Evolutionary conservation across 805 yeast species (phyloP).

Genomic region (Starmera pachycereana): DNA sequence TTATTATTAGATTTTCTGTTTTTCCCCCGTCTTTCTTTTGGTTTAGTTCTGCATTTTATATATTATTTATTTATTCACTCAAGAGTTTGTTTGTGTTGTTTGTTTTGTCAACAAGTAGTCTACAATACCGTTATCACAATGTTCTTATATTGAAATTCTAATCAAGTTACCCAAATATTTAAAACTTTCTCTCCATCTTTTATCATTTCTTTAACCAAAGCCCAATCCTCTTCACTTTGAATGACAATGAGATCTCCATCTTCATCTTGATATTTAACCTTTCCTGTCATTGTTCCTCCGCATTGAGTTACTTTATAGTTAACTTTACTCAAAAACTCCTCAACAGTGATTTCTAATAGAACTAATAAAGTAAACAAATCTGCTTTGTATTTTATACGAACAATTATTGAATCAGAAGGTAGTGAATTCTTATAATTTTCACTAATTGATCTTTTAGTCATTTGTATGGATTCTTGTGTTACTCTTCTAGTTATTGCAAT

Average conservation of each 20-base stretch:
- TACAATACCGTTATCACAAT: no score
- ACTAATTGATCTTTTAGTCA: slow-evolving; percentile 26
- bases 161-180: slow-evolving; percentile 29
- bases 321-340: slow-evolving; percentile 46
- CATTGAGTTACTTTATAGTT: slow-evolving; percentile 45
- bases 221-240: slow-evolving; percentile 82
- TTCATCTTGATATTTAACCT: slow-evolving; percentile 81
- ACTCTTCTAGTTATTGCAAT: slow-evolving; percentile 10
- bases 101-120: no score
- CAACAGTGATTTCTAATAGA: slow-evolving; percentile 38
- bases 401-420: slow-evolving; percentile 27
- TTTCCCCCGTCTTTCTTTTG: no score
- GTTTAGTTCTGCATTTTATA: no score
- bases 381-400: slow-evolving; percentile 30
- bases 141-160: no score
- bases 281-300: slow-evolving; percentile 36
- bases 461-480: slow-evolving; percentile 17
- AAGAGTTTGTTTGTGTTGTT: no score
- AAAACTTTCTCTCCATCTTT: slow-evolving; percentile 39
- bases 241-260: slow-evolving; percentile 89
- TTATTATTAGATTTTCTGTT: no score
- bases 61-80: no score
- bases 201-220: slow-evolving; percentile 67
- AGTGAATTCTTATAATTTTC: slow-evolving; percentile 28
- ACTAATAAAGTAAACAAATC: slow-evolving; percentile 60